Evolutionary conservation across 257 asterid species (phyloP).

Genomic region (Penstemon eatonii): DNA sequence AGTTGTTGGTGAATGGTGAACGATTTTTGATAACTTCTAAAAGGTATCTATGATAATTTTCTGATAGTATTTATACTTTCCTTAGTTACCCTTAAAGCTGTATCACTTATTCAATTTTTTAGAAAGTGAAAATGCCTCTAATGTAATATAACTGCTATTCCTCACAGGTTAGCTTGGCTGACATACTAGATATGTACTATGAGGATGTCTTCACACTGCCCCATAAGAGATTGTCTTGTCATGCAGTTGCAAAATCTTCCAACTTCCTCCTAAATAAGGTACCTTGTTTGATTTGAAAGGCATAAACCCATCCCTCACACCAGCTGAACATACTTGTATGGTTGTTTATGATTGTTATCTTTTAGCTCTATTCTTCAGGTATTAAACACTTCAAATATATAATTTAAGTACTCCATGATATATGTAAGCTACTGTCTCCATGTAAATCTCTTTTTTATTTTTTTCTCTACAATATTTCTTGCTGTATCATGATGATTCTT

Average conservation of each 20-base stretch:
- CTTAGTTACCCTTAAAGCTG: not conserved
- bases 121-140: not conserved
- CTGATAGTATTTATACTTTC: not conserved
- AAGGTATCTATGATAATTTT: not conserved
- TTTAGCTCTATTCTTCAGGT: not conserved
- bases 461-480: constrained; percentile 23
- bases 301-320: not conserved
- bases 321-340: not conserved
- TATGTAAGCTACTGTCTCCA: not conserved
- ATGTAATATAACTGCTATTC: constrained; percentile 14
- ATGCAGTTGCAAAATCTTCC: constrained; percentile 56
- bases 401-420: not conserved
- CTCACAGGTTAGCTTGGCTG: constrained; percentile 73
- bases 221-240: constrained; percentile 51
- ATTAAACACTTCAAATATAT: not conserved
- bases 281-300: constrained; percentile 1
- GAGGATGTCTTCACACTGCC: constrained; percentile 90
- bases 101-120: not conserved
- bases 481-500: constrained; percentile 16
- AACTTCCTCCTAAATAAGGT: constrained; percentile 53
- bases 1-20: not conserved
- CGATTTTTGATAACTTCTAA: not conserved
- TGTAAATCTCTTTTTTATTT: not conserved
- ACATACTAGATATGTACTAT: constrained; percentile 75
- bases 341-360: not conserved